phyloP scores from a whole-genome alignment of 306 rosid species.

The Prunus mume region DNA sequence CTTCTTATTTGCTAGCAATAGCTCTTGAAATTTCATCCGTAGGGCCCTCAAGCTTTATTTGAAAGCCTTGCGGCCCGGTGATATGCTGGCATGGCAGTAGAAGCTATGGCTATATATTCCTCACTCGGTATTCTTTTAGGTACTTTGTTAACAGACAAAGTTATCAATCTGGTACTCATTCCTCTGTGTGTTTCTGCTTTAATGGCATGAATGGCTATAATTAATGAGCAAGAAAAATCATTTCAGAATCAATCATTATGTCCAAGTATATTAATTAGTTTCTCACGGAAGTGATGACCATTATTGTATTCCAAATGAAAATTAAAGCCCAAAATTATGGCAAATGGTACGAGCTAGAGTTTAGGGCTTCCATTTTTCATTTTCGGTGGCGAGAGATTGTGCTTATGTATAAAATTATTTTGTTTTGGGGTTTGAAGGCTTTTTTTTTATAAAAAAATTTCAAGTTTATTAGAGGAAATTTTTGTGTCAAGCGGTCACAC shows the following conservation, averaged over 20 bases:
- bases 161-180: slow-evolving; percentile 2
- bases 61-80: slow-evolving; percentile 22
- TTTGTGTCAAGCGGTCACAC: too few relatives aligned
- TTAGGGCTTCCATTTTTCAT: background rate
- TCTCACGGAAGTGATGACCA: background rate
- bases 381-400: too few relatives aligned
- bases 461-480: too few relatives aligned
- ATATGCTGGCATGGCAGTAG: background rate
- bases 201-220: slow-evolving; percentile 16
- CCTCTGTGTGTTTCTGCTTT: slow-evolving; percentile 8
- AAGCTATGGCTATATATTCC: background rate
- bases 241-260: slow-evolving; percentile 12
- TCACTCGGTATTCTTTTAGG: background rate
- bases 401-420: too few relatives aligned
- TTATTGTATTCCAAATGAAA: background rate
- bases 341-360: background rate
- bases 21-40: background rate
- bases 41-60: background rate
- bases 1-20: too few relatives aligned
- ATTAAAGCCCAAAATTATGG: background rate
- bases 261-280: background rate
- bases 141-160: slow-evolving; percentile 14
- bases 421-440: too few relatives aligned
- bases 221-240: background rate
- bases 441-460: too few relatives aligned